phyloP scores from a whole-genome alignment of 2,329 filamentous ascomycete species.

The Coniochaeta ligniaria region DNA sequence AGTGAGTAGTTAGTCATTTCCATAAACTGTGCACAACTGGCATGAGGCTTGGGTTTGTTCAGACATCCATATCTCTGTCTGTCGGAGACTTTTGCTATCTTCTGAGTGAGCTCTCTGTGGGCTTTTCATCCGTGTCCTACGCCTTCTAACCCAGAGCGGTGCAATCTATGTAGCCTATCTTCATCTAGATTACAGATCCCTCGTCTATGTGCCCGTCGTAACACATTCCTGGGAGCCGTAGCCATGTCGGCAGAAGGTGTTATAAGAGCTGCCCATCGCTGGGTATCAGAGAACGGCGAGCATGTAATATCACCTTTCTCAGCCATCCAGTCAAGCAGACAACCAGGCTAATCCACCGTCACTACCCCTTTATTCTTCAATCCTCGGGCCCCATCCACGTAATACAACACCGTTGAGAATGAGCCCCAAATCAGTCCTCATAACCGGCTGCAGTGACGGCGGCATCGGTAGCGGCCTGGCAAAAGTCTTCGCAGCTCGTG shows the following conservation, averaged over 20 bases:
- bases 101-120: neutral
- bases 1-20: no score
- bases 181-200: neutral
- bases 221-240: neutral
- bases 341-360: neutral
- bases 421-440: constrained; percentile 14
- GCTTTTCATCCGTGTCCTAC: neutral
- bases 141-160: neutral
- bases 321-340: neutral
- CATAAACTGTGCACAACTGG: neutral
- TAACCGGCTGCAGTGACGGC: constrained; percentile 21
- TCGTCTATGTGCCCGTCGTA: neutral
- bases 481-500: constrained; percentile 14
- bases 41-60: neutral
- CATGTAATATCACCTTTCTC: neutral
- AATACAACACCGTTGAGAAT: neutral
- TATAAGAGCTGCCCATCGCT: neutral
- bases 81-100: neutral
- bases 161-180: neutral
- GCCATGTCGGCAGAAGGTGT: neutral
- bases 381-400: neutral
- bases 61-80: neutral
- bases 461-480: constrained; percentile 19
- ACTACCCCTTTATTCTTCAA: neutral
- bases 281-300: neutral